Evolutionary conservation across 139 green algal genomes (phyloP).

Genomic region (Gonium pectorale): DNA sequence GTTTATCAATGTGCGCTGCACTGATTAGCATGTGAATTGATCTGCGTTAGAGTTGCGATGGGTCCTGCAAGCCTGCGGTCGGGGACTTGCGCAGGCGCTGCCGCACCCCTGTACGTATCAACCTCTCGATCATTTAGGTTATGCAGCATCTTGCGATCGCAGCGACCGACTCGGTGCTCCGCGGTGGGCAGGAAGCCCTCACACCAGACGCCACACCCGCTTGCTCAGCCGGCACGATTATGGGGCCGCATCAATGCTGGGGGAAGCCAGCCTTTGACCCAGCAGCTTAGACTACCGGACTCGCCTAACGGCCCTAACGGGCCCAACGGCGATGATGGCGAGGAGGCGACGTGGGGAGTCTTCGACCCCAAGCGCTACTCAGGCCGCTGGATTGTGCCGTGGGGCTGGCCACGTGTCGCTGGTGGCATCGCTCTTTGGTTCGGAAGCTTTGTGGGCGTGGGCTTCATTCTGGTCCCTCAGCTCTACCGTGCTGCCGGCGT

Average conservation of each 20-base stretch:
- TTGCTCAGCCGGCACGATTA: not conserved
- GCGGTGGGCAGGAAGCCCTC: too few species aligned
- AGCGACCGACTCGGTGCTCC: too few species aligned
- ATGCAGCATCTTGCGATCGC: too few species aligned
- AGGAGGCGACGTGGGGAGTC: slow-evolving; percentile 54
- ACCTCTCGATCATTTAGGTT: too few species aligned
- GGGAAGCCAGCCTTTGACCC: too few species aligned
- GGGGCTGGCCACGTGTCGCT: slow-evolving; percentile 64
- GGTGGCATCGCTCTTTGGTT: slow-evolving; percentile 80
- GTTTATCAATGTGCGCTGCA: too few species aligned
- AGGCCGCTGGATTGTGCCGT: slow-evolving; percentile 78
- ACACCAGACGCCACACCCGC: too few species aligned
- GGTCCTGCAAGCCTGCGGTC: too few species aligned
- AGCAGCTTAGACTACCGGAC: not conserved
- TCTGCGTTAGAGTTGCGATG: too few species aligned
- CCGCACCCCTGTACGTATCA: too few species aligned
- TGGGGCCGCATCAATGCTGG: not conserved
- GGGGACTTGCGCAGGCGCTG: too few species aligned
- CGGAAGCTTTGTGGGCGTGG: slow-evolving; percentile 73
- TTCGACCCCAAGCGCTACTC: slow-evolving; percentile 67
- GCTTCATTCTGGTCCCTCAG: slow-evolving; percentile 75
- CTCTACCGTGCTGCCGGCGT: slow-evolving; percentile 46
- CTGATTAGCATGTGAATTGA: too few species aligned
- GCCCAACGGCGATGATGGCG: not conserved
- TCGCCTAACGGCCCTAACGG: not conserved